Percentiles rank a stretch among this genome's conserved stretches.
These are phyloP conservation scores for Hypholoma fasciculare DNA, from an alignment of 768 basidiomycete genomes.

Conservation along the genomic window DNA sequence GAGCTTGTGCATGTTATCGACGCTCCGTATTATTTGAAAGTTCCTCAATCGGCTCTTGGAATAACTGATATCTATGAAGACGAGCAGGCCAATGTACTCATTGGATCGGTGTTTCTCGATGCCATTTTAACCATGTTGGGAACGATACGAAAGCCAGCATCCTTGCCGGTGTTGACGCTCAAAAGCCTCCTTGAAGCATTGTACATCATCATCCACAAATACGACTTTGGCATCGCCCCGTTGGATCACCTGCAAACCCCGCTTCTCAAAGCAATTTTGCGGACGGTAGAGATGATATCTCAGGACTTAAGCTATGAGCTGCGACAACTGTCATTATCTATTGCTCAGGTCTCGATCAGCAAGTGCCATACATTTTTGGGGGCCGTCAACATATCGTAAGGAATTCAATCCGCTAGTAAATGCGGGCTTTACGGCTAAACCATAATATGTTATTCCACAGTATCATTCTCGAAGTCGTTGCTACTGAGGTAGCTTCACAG, in stretches of 20 bases:
- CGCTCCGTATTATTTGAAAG: constrained; percentile 47
- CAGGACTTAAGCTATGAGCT: constrained; percentile 65
- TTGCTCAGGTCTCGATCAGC: constrained; percentile 62
- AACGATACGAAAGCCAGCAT: constrained; percentile 41
- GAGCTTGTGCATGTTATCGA: constrained; percentile 63
- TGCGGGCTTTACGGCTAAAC: neutral
- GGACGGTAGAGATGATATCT: constrained; percentile 50
- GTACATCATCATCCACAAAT: constrained; percentile 70
- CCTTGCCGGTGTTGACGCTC: constrained; percentile 53
- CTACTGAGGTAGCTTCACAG: constrained; percentile 47
- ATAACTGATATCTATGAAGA: constrained; percentile 43
- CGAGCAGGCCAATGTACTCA: constrained; percentile 40
- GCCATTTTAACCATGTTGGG: constrained; percentile 52
- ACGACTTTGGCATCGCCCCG: constrained; percentile 60
- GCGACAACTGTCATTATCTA: constrained; percentile 63
- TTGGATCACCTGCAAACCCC: constrained; percentile 54
- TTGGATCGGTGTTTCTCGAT: constrained; percentile 69
- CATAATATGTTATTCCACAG: constrained; percentile 27
- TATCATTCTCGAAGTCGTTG: constrained; percentile 51
- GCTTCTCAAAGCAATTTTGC: constrained; percentile 53
- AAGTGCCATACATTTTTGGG: constrained; percentile 55
- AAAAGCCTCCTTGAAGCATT: constrained; percentile 66
- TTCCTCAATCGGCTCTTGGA: constrained; percentile 45
- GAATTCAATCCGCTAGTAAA: neutral
- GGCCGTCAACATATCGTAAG: constrained; percentile 50